Conservation (phyloP, 202 grass and related monocot genomes). For the Eragrostis tef region DNA sequence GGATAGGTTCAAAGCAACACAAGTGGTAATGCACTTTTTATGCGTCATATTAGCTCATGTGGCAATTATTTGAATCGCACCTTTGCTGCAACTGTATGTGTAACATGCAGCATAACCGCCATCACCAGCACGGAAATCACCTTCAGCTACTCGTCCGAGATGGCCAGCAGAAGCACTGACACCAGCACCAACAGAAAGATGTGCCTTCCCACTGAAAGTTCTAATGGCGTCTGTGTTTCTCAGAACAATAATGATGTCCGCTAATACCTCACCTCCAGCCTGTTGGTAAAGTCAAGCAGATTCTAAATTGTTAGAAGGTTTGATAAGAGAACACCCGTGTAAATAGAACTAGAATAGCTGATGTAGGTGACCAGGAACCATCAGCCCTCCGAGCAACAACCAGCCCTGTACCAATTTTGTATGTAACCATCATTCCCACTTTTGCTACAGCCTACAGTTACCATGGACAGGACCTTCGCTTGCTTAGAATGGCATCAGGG, state of each 20-base stretch:
- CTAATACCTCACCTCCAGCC: constrained; percentile 88
- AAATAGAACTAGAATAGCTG: constrained; percentile 35
- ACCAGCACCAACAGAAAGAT: constrained; percentile 83
- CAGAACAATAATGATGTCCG: constrained; percentile 84
- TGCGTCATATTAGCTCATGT: not conserved
- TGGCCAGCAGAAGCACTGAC: constrained; percentile 68
- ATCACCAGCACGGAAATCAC: constrained; percentile 75
- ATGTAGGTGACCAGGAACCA: constrained; percentile 89
- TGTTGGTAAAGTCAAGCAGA: constrained; percentile 41
- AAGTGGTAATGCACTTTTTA: not conserved
- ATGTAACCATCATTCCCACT: constrained; percentile 79
- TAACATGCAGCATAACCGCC: constrained; percentile 82
- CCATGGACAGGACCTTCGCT: constrained; percentile 87
- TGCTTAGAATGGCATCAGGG: constrained; percentile 76
- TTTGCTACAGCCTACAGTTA: constrained; percentile 81
- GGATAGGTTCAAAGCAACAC: not conserved
- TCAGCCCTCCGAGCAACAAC: constrained; percentile 75
- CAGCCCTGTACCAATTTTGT: constrained; percentile 83
- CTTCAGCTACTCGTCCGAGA: constrained; percentile 75
- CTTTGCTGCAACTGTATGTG: constrained; percentile 93
- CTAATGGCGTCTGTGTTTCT: constrained; percentile 81
- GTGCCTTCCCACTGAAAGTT: constrained; percentile 76
- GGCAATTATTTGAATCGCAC: constrained; percentile 37
- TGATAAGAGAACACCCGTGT: constrained; percentile 32
- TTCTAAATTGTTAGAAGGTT: constrained; percentile 18